phyloP scores from a whole-genome alignment of 2,329 filamentous ascomycete species.

The Aspergillus terreus region DNA sequence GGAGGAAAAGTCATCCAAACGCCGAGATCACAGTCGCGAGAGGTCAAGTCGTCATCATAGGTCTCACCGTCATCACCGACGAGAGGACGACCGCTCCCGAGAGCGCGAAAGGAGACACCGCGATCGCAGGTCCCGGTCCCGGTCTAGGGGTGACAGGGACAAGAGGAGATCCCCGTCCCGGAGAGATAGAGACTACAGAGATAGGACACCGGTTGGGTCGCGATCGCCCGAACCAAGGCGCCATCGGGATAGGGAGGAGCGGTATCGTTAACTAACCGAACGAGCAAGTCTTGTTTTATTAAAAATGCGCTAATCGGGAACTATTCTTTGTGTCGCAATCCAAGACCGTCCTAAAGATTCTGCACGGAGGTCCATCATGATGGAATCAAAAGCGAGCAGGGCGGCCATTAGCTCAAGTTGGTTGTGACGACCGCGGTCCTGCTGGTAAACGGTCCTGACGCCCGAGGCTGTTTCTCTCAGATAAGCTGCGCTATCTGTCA shows the following conservation, averaged over 20 bases:
- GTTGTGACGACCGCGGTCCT: not conserved
- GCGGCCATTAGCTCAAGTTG: not conserved
- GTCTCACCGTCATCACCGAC: conserved; percentile 42
- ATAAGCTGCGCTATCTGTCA: no score
- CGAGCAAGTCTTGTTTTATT: not conserved
- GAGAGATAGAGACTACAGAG: conserved; percentile 25
- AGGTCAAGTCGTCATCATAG: conserved; percentile 40
- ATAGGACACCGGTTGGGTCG: conserved; percentile 25
- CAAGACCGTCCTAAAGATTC: no score
- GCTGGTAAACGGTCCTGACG: not conserved
- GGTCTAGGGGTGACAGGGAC: conserved; percentile 20
- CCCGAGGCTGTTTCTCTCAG: not conserved
- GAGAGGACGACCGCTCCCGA: conserved; percentile 27
- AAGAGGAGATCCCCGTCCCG: conserved; percentile 22
- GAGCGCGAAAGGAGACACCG: conserved; percentile 29
- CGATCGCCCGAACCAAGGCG: conserved; percentile 26
- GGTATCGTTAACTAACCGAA: conserved; percentile 23
- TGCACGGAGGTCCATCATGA: no score
- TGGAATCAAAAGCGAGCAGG: not conserved
- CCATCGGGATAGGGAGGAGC: conserved; percentile 29
- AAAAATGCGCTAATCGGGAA: not conserved
- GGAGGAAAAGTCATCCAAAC: conserved; percentile 41
- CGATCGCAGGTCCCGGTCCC: conserved; percentile 26
- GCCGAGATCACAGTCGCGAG: conserved; percentile 35
- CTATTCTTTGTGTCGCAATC: not conserved